Evolutionary conservation across 2,329 filamentous ascomycete genomes (phyloP), one percentile per base, ranked within the genome.

Genomic region (Penicillium italicum): DNA sequence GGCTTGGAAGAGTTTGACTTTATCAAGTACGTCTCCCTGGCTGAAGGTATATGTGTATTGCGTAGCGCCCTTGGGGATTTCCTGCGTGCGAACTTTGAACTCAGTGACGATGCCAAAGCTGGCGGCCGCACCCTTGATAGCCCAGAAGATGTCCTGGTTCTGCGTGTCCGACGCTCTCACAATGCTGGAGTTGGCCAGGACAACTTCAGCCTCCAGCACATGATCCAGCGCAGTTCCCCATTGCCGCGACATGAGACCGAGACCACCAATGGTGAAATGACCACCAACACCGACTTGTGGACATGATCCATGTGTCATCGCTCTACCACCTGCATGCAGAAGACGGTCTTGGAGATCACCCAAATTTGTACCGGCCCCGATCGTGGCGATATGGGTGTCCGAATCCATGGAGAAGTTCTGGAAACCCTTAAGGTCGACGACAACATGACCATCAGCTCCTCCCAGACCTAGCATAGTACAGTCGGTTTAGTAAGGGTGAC

Each of bases 31-130:
- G 4, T 74, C 77, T 5, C 77, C 78, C 4, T 84, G 74, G 18
- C 74, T 77, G 55, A 86, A 72, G 9, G 75, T 77, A 69, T 81
- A 87, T 1, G 79, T 79, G 67, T 85, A 87, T 56, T 85, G 79
- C 10, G 87, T 76, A 3, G 84, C 75, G n/a, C 74, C 71, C 5
- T 75, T 53, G 0, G 75, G 76, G 5, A 71, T 71, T 3, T 64
- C 60, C 43, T 74, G 64, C 0, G 73, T 76, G 31, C 64, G 66
- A 10, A 76, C 62, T n/a, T 70, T 70, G 58, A 76, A 75, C 26
- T 70, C 68, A 0, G 73, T 75, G 5, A 75, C 68, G 28, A 75
- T 69, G 0, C 72, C 73, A 56, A 75, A 75, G 36, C 68, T 71
- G 7, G 72, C 67, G 6, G 66, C 72, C 5, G 73, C 72, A 16